Evolutionary conservation across 805 yeast genomes (phyloP).

Genomic region (Saccharomycodes ludwigii): DNA sequence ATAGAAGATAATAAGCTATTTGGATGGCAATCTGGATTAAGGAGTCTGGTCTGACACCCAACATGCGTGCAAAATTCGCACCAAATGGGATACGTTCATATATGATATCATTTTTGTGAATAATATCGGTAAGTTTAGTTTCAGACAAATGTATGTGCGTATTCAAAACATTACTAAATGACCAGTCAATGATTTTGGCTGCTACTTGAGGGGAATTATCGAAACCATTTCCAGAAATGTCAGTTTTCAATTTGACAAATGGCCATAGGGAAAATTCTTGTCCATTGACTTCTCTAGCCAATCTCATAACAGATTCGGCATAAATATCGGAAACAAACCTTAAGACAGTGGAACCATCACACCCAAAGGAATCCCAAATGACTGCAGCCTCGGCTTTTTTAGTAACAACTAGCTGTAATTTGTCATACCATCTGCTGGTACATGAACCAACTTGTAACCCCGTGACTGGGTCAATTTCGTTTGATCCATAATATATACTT

Average conservation of each 20-base stretch:
- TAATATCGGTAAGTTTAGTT: constrained; percentile 76
- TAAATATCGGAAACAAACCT: constrained; percentile 82
- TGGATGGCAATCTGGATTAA: constrained; percentile 85
- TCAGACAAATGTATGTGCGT: constrained; percentile 66
- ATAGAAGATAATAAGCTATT: constrained; percentile 79
- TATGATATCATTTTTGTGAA: constrained; percentile 66
- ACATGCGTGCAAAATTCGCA: constrained; percentile 56
- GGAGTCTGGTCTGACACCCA: constrained; percentile 82
- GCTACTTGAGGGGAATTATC: constrained; percentile 1
- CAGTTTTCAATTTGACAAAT: constrained; percentile 10
- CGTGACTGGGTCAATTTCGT: constrained; percentile 42
- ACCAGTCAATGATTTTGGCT: constrained; percentile 25
- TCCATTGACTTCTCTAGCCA: constrained; percentile 68
- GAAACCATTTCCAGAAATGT: constrained; percentile 6
- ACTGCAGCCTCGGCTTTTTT: constrained; percentile 81
- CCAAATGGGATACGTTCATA: constrained; percentile 71
- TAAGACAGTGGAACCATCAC: constrained; percentile 85
- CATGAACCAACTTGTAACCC: constrained; percentile 90
- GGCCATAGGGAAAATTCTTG: constrained; percentile 28
- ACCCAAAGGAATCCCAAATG: constrained; percentile 83
- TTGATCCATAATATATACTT: constrained; percentile 75
- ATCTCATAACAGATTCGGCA: constrained; percentile 76
- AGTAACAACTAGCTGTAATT: constrained; percentile 73
- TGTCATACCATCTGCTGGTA: constrained; percentile 90
- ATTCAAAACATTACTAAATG: constrained; percentile 24